Conservation (phyloP, 2,329 filamentous ascomycete species). For the Aspergillus chevalieri region DNA sequence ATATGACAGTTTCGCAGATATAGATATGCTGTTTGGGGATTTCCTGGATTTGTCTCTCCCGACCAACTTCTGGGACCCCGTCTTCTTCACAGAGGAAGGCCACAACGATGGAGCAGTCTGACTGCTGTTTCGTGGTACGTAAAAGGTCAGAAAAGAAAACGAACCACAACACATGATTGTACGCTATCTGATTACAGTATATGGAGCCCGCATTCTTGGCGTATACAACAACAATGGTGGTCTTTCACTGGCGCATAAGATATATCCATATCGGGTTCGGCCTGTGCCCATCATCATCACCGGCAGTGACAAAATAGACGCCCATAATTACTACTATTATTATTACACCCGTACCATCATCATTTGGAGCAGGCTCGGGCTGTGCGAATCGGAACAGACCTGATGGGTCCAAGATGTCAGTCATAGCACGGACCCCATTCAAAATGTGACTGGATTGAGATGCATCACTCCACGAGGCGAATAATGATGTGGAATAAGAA, state of each 20-base stretch:
- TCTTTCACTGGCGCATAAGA: background rate
- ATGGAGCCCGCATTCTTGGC: no score
- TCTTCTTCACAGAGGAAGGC: slow-evolving; percentile 16
- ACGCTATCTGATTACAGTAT: no score
- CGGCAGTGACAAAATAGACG: background rate
- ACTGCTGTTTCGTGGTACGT: background rate
- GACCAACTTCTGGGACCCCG: slow-evolving; percentile 32
- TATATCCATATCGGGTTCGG: background rate
- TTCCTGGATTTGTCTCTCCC: slow-evolving; percentile 31
- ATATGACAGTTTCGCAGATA: slow-evolving; percentile 26
- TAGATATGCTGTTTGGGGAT: slow-evolving; percentile 31
- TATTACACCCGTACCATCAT: background rate
- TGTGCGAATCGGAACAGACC: no score
- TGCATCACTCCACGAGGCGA: background rate
- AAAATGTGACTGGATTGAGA: background rate
- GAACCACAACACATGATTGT: no score
- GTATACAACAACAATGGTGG: background rate
- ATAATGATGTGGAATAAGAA: no score
- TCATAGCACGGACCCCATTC: background rate
- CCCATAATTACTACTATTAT: no score
- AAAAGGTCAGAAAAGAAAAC: no score
- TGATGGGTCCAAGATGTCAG: background rate
- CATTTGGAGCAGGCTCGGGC: background rate
- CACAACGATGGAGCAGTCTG: background rate
- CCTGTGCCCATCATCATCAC: slow-evolving; percentile 7